Evolutionary conservation across 495 filamentous ascomycete species (phyloP).

Genomic region (Hypomontagnella submonticulosa): DNA sequence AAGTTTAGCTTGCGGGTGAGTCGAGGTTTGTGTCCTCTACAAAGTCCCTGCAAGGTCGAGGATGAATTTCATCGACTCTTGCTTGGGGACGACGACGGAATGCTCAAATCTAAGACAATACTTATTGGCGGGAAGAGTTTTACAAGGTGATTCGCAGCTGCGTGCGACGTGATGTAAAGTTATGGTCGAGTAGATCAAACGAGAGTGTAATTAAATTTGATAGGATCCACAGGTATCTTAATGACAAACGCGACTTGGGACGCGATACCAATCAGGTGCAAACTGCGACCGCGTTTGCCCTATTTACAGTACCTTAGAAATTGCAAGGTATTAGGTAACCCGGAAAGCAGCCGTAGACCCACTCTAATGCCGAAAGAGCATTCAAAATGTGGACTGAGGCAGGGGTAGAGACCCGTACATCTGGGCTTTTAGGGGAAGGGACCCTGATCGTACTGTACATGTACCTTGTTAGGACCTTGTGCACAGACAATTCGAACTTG

Average conservation of each 20-base stretch:
- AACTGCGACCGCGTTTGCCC: background rate
- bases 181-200: too few species aligned
- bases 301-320: too few species aligned
- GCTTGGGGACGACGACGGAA: background rate
- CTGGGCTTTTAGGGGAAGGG: slow-evolving; percentile 7
- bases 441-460: too few species aligned
- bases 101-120: slow-evolving; percentile 22
- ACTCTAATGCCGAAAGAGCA: background rate
- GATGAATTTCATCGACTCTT: background rate
- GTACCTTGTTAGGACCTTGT: too few species aligned
- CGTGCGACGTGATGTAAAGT: background rate
- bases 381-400: background rate
- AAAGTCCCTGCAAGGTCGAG: background rate
- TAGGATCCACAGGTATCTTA: background rate
- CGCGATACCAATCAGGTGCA: slow-evolving; percentile 8
- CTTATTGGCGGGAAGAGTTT: slow-evolving; percentile 9
- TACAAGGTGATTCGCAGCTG: background rate
- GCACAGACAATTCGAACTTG: too few species aligned
- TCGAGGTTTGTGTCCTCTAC: background rate
- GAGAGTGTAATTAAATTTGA: too few species aligned
- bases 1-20: background rate
- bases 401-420: background rate
- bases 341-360: background rate
- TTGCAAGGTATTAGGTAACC: background rate
- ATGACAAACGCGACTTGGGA: slow-evolving; percentile 25